phyloP scores from a whole-genome alignment of 768 basidiomycete species.

The Mycena vulgaris region DNA sequence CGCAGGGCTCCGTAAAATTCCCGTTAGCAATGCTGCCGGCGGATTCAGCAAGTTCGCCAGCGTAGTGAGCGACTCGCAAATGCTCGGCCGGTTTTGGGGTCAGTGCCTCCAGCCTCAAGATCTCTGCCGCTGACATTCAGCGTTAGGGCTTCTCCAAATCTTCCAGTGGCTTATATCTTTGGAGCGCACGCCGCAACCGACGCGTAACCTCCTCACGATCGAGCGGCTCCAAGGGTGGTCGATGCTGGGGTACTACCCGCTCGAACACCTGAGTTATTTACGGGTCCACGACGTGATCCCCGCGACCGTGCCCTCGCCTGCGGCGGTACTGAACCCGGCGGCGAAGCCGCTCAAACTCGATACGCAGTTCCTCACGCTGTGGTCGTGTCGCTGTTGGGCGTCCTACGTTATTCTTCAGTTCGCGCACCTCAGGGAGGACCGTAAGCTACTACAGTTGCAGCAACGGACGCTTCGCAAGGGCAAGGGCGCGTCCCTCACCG shows the following conservation, averaged over 20 bases:
- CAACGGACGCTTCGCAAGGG: slow-evolving; percentile 72
- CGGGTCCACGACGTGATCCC: slow-evolving; percentile 74
- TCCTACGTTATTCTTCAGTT: slow-evolving; percentile 85
- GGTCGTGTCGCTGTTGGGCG: slow-evolving; percentile 90
- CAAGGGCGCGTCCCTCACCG: slow-evolving; percentile 64
- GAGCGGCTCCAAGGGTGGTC: slow-evolving; percentile 86
- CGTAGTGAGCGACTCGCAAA: slow-evolving; percentile 77
- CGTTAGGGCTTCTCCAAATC: slow-evolving; percentile 80
- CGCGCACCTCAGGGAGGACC: slow-evolving; percentile 79
- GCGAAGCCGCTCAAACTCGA: slow-evolving; percentile 63
- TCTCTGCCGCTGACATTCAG: not conserved
- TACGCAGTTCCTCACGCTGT: slow-evolving; percentile 65
- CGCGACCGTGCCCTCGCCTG: slow-evolving; percentile 62
- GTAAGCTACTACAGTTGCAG: slow-evolving; percentile 68
- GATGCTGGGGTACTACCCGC: slow-evolving; percentile 86
- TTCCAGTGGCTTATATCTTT: slow-evolving; percentile 85
- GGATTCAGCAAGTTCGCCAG: slow-evolving; percentile 69
- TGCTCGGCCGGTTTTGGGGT: slow-evolving; percentile 88
- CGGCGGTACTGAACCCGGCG: slow-evolving; percentile 58
- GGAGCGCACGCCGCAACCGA: slow-evolving; percentile 81
- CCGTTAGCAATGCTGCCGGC: slow-evolving; percentile 68
- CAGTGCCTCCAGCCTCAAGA: slow-evolving; percentile 40
- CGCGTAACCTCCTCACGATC: slow-evolving; percentile 78
- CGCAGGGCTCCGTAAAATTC: slow-evolving; percentile 68
- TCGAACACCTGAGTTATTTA: slow-evolving; percentile 84